Percentiles rank a stretch among this genome's conserved stretches.
These are phyloP conservation scores for Pseudocercospora macadamiae DNA, from an alignment of 2,329 filamentous ascomycete genomes.

Conservation along the genomic window DNA sequence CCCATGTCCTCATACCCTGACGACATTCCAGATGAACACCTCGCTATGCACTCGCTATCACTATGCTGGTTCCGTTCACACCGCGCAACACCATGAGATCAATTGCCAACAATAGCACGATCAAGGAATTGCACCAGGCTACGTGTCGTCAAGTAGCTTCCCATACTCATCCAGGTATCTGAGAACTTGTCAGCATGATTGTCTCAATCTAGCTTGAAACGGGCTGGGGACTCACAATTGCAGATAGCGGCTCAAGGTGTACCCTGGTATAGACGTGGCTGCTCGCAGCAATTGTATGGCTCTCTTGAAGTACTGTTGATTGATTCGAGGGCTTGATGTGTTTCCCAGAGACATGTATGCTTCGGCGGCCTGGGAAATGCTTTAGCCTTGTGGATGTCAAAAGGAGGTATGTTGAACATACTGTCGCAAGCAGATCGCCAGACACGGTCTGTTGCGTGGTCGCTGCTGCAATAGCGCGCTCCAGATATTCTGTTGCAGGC, in stretches of 20 bases:
- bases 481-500: slow-evolving; percentile 56
- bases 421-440: slow-evolving; percentile 50
- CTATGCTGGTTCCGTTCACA: background rate
- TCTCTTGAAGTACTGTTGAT: slow-evolving; percentile 50
- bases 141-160: slow-evolving; percentile 29
- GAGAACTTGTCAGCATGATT: slow-evolving; percentile 10
- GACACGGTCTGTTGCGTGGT: slow-evolving; percentile 42
- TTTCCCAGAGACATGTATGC: slow-evolving; percentile 58
- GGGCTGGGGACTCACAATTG: slow-evolving; percentile 45
- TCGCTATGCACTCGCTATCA: slow-evolving; percentile 1
- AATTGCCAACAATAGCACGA: background rate
- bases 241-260: slow-evolving; percentile 48
- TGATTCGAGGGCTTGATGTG: slow-evolving; percentile 49
- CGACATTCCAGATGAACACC: background rate
- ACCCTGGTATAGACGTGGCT: slow-evolving; percentile 47
- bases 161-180: slow-evolving; percentile 53
- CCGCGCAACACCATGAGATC: background rate
- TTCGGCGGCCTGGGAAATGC: slow-evolving; percentile 49
- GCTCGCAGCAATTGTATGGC: slow-evolving; percentile 52
- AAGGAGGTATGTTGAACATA: slow-evolving; percentile 36
- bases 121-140: slow-evolving; percentile 1
- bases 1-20: background rate
- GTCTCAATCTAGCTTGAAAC: background rate
- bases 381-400: slow-evolving; percentile 1
- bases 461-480: slow-evolving; percentile 50